Base-by-base conservation (phyloP, 2,329 filamentous ascomycete species). In the Talaromyces amestolkiae region DNA sequence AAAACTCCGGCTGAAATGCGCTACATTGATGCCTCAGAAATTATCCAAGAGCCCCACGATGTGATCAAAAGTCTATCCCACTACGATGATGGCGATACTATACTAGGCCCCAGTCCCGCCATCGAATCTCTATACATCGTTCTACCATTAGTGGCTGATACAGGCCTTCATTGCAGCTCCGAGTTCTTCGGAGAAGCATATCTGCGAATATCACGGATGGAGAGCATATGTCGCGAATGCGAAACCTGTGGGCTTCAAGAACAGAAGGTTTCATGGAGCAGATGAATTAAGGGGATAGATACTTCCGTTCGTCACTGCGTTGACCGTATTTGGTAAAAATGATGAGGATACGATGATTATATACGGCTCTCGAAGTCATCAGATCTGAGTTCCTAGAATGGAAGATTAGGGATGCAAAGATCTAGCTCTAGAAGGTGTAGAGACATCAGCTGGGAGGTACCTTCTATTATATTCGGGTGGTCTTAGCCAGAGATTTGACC, bases 1-100 rank as follows among this genome's bases (percentile, higher is more conserved):
- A 64, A 67, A 10, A 74, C 71, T 8, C 70, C 75, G 17, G 71
- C 61, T 1, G 64, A 65, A 35, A 74, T 75, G 73, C 72, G 65
- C 9, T 74, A 72, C 60, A 64, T 75, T 37, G 68, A 72, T 11
- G 39, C 65, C 1, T 11, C 31, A 2, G 49, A 17, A 3, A 67
- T 68, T 15, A 24, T 67, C 3, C n/a, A 3, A 0, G 58, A 62
- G 1, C 66, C 68, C 0, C 66, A 63, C 24, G n/a, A 45, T 19
- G 17, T 39, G 9, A 59, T 11, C 37, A n/a, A 24, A 13, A 15
- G 9, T 37, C 37, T 43, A 11, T 19, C 56, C 2, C 22, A 13
- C 3, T 59, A 59, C 35, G 56, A 59, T 13, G 56, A 43, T 43
- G 17, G 39, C 39, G 17, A 43, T 17, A 41, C 39, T 41, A 43